Evolutionary conservation across 2,329 filamentous ascomycete species (phyloP).

Genomic region (Fusarium brachygibbosum): DNA sequence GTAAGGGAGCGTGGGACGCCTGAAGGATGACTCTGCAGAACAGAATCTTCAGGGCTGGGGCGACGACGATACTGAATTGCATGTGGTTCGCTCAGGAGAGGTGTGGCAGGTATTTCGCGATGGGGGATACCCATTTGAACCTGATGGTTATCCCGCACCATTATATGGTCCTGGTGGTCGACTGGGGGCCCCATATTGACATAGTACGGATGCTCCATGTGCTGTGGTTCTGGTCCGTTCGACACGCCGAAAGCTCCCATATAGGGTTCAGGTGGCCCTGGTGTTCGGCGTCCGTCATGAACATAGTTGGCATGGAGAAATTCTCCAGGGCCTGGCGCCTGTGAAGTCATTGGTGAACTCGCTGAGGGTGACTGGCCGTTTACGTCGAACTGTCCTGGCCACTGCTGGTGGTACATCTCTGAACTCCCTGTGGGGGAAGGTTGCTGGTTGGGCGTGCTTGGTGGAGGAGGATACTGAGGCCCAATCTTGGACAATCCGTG

Average conservation of each 20-base stretch:
- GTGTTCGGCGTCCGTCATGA: slow-evolving; percentile 56
- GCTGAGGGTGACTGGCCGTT: slow-evolving; percentile 58
- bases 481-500: slow-evolving; percentile 60
- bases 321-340: slow-evolving; percentile 53
- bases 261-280: slow-evolving; percentile 55
- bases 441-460: slow-evolving; percentile 57
- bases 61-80: slow-evolving; percentile 46
- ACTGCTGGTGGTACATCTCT: slow-evolving; percentile 61
- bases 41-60: slow-evolving; percentile 43
- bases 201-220: slow-evolving; percentile 51
- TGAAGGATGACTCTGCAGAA: slow-evolving; percentile 11
- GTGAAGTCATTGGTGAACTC: slow-evolving; percentile 61
- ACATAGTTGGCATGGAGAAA: slow-evolving; percentile 56
- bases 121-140: slow-evolving; percentile 47
- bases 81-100: slow-evolving; percentile 47
- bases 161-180: slow-evolving; percentile 47
- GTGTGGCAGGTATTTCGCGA: slow-evolving; percentile 43
- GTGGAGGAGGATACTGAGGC: slow-evolving; percentile 57
- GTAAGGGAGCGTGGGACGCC: slow-evolving; percentile 42
- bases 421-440: slow-evolving; percentile 64
- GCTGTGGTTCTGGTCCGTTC: slow-evolving; percentile 47
- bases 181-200: slow-evolving; percentile 44
- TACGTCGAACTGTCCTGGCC: slow-evolving; percentile 57
- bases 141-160: slow-evolving; percentile 42
- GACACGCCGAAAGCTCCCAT: slow-evolving; percentile 56